Evolutionary conservation across 805 yeast species (phyloP).

Genomic region (Monosporozyma servazzii): DNA sequence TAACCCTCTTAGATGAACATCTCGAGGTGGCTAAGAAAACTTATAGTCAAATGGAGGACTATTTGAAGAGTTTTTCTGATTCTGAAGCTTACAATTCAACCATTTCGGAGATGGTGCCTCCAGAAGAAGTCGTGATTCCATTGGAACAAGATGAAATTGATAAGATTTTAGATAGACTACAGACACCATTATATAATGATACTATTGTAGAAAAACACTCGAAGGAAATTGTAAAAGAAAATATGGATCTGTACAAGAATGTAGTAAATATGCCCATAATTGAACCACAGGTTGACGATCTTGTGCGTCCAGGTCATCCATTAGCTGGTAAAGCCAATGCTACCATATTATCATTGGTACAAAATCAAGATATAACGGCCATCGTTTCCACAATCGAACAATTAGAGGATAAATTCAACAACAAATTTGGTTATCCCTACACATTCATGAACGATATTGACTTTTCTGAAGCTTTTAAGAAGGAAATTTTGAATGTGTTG

Average conservation of each 20-base stretch:
- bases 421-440: conserved; percentile 69
- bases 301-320: conserved; percentile 24
- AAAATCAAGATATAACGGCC: conserved; percentile 49
- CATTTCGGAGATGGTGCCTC: neutral
- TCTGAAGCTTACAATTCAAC: neutral
- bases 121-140: neutral
- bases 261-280: conserved; percentile 31
- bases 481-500: conserved; percentile 33
- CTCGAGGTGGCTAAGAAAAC: neutral
- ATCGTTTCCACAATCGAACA: conserved; percentile 46
- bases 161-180: conserved; percentile 6
- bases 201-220: conserved; percentile 3
- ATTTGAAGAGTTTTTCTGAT: neutral
- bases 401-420: conserved; percentile 58
- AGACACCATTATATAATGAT: conserved; percentile 17
- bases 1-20: neutral
- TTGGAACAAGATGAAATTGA: neutral
- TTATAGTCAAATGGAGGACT: neutral
- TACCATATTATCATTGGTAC: conserved; percentile 62
- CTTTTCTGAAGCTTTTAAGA: conserved; percentile 50
- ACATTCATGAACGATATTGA: conserved; percentile 67
- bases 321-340: conserved; percentile 51
- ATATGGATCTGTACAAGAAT: conserved; percentile 32
- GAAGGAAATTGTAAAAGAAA: conserved; percentile 18
- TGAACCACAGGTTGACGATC: conserved; percentile 40